phyloP scores from a whole-genome alignment of 1,284 basidiomycete species.

The Malassezia sp. region DNA sequence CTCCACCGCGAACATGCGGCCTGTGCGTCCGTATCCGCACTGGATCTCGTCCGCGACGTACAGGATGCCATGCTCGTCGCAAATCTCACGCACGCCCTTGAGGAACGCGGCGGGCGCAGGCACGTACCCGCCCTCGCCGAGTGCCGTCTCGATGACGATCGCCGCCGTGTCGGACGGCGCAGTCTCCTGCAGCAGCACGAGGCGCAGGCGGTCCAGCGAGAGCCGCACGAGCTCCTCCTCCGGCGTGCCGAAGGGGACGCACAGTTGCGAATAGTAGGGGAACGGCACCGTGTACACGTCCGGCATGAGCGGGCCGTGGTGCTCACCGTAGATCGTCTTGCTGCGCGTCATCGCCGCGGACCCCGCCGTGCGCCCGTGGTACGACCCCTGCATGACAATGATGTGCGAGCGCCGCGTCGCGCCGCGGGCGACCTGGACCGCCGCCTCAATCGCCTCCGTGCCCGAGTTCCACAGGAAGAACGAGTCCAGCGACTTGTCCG shows the following conservation, averaged over 20 bases:
- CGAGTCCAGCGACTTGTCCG: conserved; percentile 72
- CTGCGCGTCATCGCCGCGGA: conserved; percentile 77
- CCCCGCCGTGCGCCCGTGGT: conserved; percentile 50
- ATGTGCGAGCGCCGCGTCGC: conserved; percentile 73
- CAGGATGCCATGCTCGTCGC: conserved; percentile 69
- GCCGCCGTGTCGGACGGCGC: conserved; percentile 77
- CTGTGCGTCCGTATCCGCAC: conserved; percentile 77
- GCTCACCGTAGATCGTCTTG: conserved; percentile 78
- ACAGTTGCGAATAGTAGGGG: conserved; percentile 87
- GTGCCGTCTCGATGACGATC: conserved; percentile 78
- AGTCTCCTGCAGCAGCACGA: conserved; percentile 72
- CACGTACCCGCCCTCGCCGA: conserved; percentile 88
- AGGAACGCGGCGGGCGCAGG: conserved; percentile 73
- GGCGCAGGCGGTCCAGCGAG: conserved; percentile 69
- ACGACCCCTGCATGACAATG: conserved; percentile 64
- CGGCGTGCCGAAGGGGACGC: conserved; percentile 56
- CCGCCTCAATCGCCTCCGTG: conserved; percentile 65
- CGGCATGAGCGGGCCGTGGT: conserved; percentile 70
- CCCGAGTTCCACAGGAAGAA: conserved; percentile 77
- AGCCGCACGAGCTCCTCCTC: conserved; percentile 58
- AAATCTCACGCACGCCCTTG: conserved; percentile 65
- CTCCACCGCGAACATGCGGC: conserved; percentile 64
- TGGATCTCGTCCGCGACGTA: conserved; percentile 53
- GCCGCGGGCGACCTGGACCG: conserved; percentile 63
- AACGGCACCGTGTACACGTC: conserved; percentile 71